These are phyloP conservation scores for Cystoderma amianthinum DNA, from an alignment of 768 basidiomycete genomes.

Conservation along the genomic window DNA sequence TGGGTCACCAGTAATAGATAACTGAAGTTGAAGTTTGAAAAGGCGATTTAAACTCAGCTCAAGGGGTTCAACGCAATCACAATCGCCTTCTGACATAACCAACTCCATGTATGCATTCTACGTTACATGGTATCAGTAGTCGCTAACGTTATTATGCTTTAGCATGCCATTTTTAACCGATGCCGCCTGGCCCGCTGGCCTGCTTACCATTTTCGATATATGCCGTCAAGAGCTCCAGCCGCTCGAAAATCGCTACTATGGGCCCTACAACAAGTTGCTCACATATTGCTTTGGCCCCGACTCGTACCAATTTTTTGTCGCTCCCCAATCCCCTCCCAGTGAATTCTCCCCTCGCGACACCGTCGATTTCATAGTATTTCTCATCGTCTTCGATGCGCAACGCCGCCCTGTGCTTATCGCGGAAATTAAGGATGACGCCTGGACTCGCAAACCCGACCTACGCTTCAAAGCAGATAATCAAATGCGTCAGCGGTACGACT, in stretches of 20 bases:
- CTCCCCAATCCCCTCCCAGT: slow-evolving; percentile 18
- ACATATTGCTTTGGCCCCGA: slow-evolving; percentile 23
- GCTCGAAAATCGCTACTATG: slow-evolving; percentile 25
- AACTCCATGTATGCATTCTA: too few relatives aligned
- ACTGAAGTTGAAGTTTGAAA: too few relatives aligned
- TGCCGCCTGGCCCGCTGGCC: neutral
- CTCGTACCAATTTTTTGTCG: slow-evolving; percentile 21
- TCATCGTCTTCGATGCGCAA: slow-evolving; percentile 21
- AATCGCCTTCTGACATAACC: too few relatives aligned
- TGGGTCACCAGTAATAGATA: too few relatives aligned
- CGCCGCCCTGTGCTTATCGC: slow-evolving; percentile 23
- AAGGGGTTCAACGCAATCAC: too few relatives aligned
- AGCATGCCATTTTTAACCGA: neutral
- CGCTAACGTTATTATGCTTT: too few relatives aligned
- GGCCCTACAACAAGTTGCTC: slow-evolving; percentile 30
- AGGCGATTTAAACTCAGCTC: too few relatives aligned
- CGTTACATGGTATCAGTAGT: too few relatives aligned
- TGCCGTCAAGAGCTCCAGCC: slow-evolving; percentile 9
- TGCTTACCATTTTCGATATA: neutral
- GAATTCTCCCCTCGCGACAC: slow-evolving; percentile 11
- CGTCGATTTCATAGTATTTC: slow-evolving; percentile 17
- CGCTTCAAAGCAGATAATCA: slow-evolving; percentile 20
- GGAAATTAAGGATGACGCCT: slow-evolving; percentile 23
- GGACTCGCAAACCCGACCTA: too few relatives aligned
- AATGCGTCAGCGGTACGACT: slow-evolving; percentile 19